Conservation (phyloP, 2,329 filamentous ascomycete genomes). For the Fusarium clavum region DNA sequence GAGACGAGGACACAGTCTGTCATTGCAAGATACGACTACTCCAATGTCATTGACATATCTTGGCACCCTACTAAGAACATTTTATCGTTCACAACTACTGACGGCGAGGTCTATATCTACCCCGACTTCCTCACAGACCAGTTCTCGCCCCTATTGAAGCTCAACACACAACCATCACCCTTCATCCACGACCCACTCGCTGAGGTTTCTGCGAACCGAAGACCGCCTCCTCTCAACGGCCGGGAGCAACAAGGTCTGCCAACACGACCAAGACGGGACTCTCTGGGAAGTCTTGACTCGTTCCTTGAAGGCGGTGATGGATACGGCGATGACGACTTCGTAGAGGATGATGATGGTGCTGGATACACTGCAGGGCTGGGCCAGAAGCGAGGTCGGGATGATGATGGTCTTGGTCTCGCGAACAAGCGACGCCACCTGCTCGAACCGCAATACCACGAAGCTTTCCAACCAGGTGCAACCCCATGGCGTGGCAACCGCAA, state of each 20-base stretch:
- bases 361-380: conserved; percentile 76
- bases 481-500: conserved; percentile 95
- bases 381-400: conserved; percentile 63
- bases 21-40: conserved; percentile 80
- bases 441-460: conserved; percentile 77
- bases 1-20: conserved; percentile 88
- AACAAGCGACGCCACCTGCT: conserved; percentile 63
- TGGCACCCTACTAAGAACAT: conserved; percentile 95
- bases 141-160: conserved; percentile 65
- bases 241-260: conserved; percentile 60
- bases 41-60: conserved; percentile 84
- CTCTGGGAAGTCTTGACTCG: conserved; percentile 82
- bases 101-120: conserved; percentile 94
- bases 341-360: conserved; percentile 94
- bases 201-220: conserved; percentile 75
- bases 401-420: conserved; percentile 57
- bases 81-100: conserved; percentile 89
- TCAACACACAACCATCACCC: conserved; percentile 78
- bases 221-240: conserved; percentile 66
- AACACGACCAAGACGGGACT: conserved; percentile 68
- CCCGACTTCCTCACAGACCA: conserved; percentile 74
- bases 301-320: conserved; percentile 72
- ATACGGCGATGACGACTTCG: conserved; percentile 78
- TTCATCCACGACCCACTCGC: conserved; percentile 84
- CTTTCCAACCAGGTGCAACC: conserved; percentile 94